Conservation (phyloP, 169 alveolate species). For the Cryptosporidium muris region DNA sequence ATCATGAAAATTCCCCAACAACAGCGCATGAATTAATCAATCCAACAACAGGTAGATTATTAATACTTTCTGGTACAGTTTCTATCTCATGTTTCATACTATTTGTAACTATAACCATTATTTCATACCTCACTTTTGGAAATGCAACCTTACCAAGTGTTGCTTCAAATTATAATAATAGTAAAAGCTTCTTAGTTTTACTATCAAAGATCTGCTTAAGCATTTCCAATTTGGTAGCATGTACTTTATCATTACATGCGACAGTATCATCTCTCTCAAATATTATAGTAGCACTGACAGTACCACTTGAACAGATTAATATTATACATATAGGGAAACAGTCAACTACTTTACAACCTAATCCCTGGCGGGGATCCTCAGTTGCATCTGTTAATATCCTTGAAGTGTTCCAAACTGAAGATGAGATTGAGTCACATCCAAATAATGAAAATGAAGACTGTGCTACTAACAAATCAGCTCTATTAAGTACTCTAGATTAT, state of each 20-base stretch:
- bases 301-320: no score
- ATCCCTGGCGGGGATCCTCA: no score
- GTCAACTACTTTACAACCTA: no score
- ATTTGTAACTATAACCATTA: conserved; percentile 25
- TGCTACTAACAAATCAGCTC: no score
- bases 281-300: conserved; percentile 47
- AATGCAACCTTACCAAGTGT: conserved; percentile 51
- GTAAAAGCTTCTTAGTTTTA: conserved; percentile 28
- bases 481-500: no score
- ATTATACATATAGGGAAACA: no score
- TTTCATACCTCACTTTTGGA: conserved; percentile 59
- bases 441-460: no score
- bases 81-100: conserved; percentile 29
- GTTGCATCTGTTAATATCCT: no score
- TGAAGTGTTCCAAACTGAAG: no score
- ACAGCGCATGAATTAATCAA: conserved; percentile 49
- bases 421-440: no score
- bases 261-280: conserved; percentile 47
- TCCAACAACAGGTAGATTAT: conserved; percentile 52
- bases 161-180: conserved; percentile 42
- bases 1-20: conserved; percentile 67
- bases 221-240: conserved; percentile 63
- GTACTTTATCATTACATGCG: conserved; percentile 64
- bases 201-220: conserved; percentile 34
- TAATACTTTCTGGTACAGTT: conserved; percentile 50